phyloP scores from a whole-genome alignment of 768 basidiomycete species.

The Leucocoprinus birnbaumii region DNA sequence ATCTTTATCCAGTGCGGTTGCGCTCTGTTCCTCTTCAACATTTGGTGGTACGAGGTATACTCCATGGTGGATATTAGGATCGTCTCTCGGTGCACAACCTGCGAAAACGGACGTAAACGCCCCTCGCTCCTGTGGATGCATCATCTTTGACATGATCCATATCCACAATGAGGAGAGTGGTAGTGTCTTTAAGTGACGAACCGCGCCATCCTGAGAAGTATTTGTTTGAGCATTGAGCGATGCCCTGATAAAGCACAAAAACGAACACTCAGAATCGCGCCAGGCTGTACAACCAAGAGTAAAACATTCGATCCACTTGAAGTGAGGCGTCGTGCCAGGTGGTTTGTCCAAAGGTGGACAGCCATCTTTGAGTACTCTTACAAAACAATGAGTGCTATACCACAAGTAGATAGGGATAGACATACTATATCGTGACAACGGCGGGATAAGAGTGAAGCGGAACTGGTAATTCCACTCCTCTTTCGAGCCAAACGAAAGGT shows the following conservation, averaged over 20 bases:
- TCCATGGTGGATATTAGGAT: constrained; percentile 11
- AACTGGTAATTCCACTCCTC: constrained; percentile 20
- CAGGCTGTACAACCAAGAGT: constrained; percentile 19
- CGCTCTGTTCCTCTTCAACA: not conserved
- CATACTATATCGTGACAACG: constrained; percentile 18
- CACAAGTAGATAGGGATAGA: not conserved
- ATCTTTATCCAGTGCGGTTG: too few species aligned
- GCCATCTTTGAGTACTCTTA: constrained; percentile 21
- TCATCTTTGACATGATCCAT: constrained; percentile 19
- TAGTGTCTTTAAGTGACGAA: constrained; percentile 17
- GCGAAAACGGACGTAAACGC: constrained; percentile 21
- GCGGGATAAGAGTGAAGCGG: constrained; percentile 13
- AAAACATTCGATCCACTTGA: constrained; percentile 12
- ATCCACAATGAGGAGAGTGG: constrained; percentile 21
- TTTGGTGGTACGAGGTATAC: constrained; percentile 19
- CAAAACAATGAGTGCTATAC: not conserved
- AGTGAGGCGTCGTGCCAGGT: constrained; percentile 19
- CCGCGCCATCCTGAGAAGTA: constrained; percentile 7
- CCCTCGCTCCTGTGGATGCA: constrained; percentile 20
- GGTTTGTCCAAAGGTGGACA: constrained; percentile 22
- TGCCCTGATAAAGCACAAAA: too few species aligned
- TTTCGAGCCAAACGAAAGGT: constrained; percentile 17
- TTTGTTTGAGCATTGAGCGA: constrained; percentile 13
- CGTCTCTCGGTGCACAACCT: constrained; percentile 15
- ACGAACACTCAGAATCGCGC: constrained; percentile 14